Evolutionary conservation across 768 basidiomycete species (phyloP), one percentile per base, ranked within the genome.

Genomic region (Psilocybe subaeruginosa): DNA sequence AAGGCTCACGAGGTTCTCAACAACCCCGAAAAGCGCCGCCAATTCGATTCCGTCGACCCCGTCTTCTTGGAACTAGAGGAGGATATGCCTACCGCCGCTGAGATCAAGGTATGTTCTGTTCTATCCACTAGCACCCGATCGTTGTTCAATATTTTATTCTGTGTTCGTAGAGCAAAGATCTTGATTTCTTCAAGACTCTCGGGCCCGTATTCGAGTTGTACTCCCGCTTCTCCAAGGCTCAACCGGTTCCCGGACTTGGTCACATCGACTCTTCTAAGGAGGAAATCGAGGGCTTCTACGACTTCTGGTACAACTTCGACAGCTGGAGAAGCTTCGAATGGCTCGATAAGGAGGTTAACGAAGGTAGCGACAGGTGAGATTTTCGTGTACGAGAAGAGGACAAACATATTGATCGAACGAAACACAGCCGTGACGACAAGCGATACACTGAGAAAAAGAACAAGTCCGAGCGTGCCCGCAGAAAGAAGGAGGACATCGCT

Each of bases 261-360:
- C 75, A 75, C 30, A 75, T 82, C 61, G 83, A 91, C 48, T 85
- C 89, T 19, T 73, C 87, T 59, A 97, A 97, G 76, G 84, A 85
- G 65, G 85, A 86, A 58, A 96, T 98, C 56, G 93, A 97, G 73
- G 82, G 78, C 5, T 98, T 99, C 82, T 99, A 99, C 81, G 92
- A 98, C 75, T 97, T 97, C 76, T 99, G 95, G 95, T 99, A 99
- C 83, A 97, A 96, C 83, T 97, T 99, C 77, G 97, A 98, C 76
- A 93, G 91, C 66, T 99, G 97, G 97, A 82, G 97, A 69, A 93
- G 90, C 74, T 99, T 98, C 73, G 97, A 99, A 77, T 98, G 95
- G 82, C 80, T 91, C 66, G 97, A 99, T 80, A 99, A 99, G 82
- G 97, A 99, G 75, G 91, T 94, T 59, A 97, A 98, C 74, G 97